A percentile compares a stretch with the other conserved stretches of the same genome.
These are phyloP conservation scores for Aspergillus baeticus DNA, from an alignment of 495 filamentous ascomycete genomes.

Conservation along the genomic window DNA sequence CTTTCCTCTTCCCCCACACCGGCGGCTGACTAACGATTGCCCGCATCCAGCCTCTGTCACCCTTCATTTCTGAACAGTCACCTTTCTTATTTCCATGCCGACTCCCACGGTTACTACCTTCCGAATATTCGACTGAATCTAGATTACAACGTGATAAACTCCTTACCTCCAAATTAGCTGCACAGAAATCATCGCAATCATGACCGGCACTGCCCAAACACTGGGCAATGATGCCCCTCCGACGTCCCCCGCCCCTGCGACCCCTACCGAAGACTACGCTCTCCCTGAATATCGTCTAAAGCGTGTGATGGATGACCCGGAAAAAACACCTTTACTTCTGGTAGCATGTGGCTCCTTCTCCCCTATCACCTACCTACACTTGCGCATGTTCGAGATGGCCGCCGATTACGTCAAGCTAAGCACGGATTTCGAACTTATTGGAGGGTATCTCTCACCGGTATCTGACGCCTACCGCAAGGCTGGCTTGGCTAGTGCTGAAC, in stretches of 20 bases:
- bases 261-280: constrained; percentile 56
- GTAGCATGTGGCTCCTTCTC: constrained; percentile 92
- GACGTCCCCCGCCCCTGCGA: constrained; percentile 20
- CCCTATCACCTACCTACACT: constrained; percentile 77
- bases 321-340: constrained; percentile 75
- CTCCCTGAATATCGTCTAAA: constrained; percentile 73
- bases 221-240: constrained; percentile 34
- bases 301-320: constrained; percentile 62
- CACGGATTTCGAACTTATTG: constrained; percentile 82
- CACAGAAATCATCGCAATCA: constrained; percentile 9
- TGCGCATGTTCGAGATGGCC: constrained; percentile 95
- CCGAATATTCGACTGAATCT: constrained; percentile 1
- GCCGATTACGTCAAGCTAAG: constrained; percentile 77
- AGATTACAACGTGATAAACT: no score
- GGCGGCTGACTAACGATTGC: constrained; percentile 18
- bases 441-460: constrained; percentile 77
- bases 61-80: background rate
- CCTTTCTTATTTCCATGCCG: background rate
- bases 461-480: constrained; percentile 90
- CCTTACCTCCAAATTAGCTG: no score
- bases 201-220: constrained; percentile 31
- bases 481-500: constrained; percentile 72
- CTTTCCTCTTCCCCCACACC: constrained; percentile 12
- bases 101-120: background rate
- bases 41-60: constrained; percentile 15